Evolutionary conservation across 768 basidiomycete genomes (phyloP).

Genomic region (Rhizopogon roseolus): DNA sequence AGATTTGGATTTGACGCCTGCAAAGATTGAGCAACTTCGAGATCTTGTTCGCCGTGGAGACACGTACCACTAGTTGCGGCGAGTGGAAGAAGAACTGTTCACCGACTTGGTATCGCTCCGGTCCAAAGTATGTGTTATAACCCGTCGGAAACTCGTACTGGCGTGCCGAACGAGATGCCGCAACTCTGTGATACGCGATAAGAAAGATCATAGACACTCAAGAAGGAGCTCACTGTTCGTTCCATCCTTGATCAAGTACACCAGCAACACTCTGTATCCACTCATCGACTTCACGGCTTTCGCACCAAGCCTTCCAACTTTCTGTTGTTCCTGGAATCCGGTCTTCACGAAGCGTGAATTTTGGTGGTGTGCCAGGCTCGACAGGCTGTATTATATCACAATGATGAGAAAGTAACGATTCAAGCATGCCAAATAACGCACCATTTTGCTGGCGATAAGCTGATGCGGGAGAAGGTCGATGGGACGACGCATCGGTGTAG

Average conservation of each 20-base stretch:
- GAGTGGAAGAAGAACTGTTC: constrained; percentile 88
- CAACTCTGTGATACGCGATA: constrained; percentile 38
- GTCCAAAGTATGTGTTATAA: constrained; percentile 76
- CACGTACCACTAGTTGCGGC: constrained; percentile 45
- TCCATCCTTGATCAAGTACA: constrained; percentile 84
- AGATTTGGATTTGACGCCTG: constrained; percentile 57
- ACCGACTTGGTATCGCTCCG: constrained; percentile 77
- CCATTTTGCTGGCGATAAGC: constrained; percentile 78
- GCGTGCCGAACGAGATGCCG: constrained; percentile 48
- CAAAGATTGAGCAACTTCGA: constrained; percentile 7
- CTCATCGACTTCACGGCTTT: constrained; percentile 82
- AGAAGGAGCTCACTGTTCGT: constrained; percentile 63
- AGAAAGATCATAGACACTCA: background rate
- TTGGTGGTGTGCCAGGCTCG: constrained; percentile 59
- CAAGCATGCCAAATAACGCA: constrained; percentile 22
- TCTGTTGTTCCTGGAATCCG: constrained; percentile 67
- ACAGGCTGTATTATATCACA: constrained; percentile 52
- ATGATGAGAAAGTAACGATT: constrained; percentile 3
- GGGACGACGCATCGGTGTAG: constrained; percentile 44
- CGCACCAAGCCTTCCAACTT: constrained; percentile 79
- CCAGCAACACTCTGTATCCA: constrained; percentile 89
- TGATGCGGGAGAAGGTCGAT: constrained; percentile 83
- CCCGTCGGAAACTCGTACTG: constrained; percentile 97
- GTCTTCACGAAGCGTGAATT: constrained; percentile 71
- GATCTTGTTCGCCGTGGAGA: background rate